A percentile compares a stretch with the other conserved stretches of the same genome.
Conservation (phyloP, 2,329 filamentous ascomycete species). For the Stromatinia cepivora region DNA sequence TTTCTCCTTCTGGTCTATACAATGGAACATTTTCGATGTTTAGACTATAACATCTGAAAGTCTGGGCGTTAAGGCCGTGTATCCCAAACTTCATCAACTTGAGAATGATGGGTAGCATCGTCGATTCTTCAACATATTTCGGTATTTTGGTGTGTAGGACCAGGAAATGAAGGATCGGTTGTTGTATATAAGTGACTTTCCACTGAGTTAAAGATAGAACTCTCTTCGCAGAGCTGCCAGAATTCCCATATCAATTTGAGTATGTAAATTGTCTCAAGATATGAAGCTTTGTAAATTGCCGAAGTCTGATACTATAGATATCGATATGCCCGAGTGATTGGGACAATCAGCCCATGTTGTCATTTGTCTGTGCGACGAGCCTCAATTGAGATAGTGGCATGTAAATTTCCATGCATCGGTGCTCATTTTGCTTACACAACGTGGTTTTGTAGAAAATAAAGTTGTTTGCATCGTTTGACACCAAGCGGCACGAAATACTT, state of each 20-base stretch:
- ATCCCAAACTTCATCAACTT: slow-evolving; percentile 6
- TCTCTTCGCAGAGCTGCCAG: not conserved
- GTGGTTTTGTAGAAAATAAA: not conserved
- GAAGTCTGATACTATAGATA: not conserved
- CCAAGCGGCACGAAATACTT: not conserved
- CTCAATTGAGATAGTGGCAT: not conserved
- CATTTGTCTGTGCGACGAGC: slow-evolving; percentile 10
- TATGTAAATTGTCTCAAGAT: not conserved
- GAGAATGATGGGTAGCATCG: not conserved
- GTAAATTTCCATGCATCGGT: not conserved
- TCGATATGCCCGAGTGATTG: not conserved
- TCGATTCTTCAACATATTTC: not conserved
- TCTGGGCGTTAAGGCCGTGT: slow-evolving; percentile 10
- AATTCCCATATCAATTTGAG: not conserved
- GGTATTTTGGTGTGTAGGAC: not conserved
- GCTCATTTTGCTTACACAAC: not conserved
- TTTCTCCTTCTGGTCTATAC: not conserved
- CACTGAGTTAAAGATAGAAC: not conserved
- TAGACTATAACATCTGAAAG: not conserved
- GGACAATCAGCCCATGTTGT: not conserved
- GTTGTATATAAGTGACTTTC: not conserved
- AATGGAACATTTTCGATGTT: not conserved
- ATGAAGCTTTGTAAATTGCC: not conserved
- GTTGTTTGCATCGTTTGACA: not conserved
- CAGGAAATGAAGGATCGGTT: not conserved